Conservation (phyloP, 2,329 filamentous ascomycete species). For the Elsinoe ampelina region DNA sequence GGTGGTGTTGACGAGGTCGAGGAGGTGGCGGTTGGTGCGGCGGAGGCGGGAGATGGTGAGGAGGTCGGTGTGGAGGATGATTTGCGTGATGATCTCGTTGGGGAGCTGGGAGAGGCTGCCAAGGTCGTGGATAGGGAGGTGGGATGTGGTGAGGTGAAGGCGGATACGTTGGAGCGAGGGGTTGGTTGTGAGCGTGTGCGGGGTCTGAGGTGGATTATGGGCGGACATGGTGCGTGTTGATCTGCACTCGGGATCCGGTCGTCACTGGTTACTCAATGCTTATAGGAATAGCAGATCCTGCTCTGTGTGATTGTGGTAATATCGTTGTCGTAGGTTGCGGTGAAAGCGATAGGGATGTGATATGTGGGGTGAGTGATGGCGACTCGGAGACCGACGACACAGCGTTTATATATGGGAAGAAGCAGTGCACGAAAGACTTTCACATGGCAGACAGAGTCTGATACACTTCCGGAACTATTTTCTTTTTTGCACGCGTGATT, state of each 20-base stretch:
- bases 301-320: not conserved
- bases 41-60: conserved; percentile 8
- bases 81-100: not conserved
- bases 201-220: not conserved
- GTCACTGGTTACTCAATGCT: too few species aligned
- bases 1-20: not conserved
- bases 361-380: too few species aligned
- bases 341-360: not conserved
- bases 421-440: not conserved
- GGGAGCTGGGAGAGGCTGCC: not conserved
- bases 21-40: not conserved
- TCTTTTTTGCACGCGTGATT: too few species aligned
- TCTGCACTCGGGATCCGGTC: too few species aligned
- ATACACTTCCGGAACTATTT: too few species aligned
- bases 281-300: not conserved
- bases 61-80: not conserved
- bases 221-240: not conserved
- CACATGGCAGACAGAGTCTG: too few species aligned
- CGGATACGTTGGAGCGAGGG: not conserved
- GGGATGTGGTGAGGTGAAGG: not conserved
- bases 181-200: not conserved
- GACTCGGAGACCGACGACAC: not conserved
- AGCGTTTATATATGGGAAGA: not conserved
- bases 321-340: not conserved
- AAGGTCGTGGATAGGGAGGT: not conserved